Evolutionary conservation across 371 early-diverging fungal genomes (phyloP).

Genomic region (Mucor sp.): DNA sequence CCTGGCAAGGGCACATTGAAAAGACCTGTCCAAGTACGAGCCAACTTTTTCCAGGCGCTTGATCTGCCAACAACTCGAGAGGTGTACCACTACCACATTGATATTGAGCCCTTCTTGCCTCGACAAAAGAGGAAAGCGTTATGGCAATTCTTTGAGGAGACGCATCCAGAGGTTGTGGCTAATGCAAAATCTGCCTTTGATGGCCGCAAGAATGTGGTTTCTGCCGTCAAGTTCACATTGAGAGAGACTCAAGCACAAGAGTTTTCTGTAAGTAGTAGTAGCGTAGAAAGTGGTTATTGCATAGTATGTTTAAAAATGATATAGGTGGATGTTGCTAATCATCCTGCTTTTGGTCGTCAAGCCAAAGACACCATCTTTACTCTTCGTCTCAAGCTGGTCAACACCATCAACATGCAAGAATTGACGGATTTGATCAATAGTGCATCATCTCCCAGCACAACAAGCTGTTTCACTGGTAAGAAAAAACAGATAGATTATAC

Average conservation of each 20-base stretch:
- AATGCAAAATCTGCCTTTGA: slow-evolving; percentile 50
- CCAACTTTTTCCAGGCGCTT: slow-evolving; percentile 47
- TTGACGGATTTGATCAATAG: slow-evolving; percentile 57
- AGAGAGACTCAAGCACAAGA: slow-evolving; percentile 38
- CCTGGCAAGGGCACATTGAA: slow-evolving; percentile 30
- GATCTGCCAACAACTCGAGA: slow-evolving; percentile 37
- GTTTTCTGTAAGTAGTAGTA: slow-evolving; percentile 41
- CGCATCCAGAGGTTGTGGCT: slow-evolving; percentile 30
- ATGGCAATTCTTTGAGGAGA: slow-evolving; percentile 44
- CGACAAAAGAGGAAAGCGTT: slow-evolving; percentile 45
- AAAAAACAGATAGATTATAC: neutral
- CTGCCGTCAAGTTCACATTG: slow-evolving; percentile 38
- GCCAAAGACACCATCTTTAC: slow-evolving; percentile 40
- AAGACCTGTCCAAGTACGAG: slow-evolving; percentile 28
- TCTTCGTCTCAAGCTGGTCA: slow-evolving; percentile 60
- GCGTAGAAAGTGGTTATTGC: no score
- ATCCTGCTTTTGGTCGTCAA: slow-evolving; percentile 17
- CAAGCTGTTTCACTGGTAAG: slow-evolving; percentile 51
- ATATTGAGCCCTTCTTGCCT: slow-evolving; percentile 37
- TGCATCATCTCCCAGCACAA: slow-evolving; percentile 36
- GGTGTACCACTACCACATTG: slow-evolving; percentile 43
- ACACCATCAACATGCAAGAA: slow-evolving; percentile 57
- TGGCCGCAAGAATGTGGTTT: slow-evolving; percentile 50
- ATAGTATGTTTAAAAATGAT: no score
- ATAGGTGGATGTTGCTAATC: slow-evolving; percentile 43